phyloP scores from a whole-genome alignment of 164 flowering plant species.

The Magnolia changhungtana region DNA sequence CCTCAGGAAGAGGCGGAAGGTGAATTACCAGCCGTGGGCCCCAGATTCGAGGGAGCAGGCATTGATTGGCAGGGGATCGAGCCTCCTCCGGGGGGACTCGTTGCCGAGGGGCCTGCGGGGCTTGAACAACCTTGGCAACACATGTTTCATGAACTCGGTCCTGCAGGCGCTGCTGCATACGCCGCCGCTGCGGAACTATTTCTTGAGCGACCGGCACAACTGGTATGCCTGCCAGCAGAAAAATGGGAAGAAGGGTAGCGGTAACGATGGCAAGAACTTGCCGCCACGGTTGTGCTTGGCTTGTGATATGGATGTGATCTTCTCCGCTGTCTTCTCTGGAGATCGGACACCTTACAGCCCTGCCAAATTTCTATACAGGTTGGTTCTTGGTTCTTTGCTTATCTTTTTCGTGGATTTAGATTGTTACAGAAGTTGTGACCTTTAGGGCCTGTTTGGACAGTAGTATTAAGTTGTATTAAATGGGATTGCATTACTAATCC shows the following conservation, averaged over 20 bases:
- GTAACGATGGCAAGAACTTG: constrained; percentile 9
- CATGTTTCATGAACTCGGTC: constrained; percentile 94
- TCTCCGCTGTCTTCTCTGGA: constrained; percentile 72
- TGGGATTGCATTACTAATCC: too few relatives aligned
- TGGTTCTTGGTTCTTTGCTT: background rate
- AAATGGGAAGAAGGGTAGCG: constrained; percentile 13
- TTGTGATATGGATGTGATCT: constrained; percentile 76
- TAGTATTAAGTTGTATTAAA: too few relatives aligned
- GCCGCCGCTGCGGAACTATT: constrained; percentile 81
- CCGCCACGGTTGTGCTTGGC: constrained; percentile 51
- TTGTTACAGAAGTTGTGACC: background rate
- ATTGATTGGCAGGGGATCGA: constrained; percentile 38
- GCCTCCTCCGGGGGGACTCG: constrained; percentile 22
- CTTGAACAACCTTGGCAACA: constrained; percentile 77
- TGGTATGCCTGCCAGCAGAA: constrained; percentile 57
- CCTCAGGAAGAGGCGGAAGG: constrained; percentile 47
- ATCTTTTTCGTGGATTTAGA: background rate
- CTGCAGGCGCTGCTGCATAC: constrained; percentile 88
- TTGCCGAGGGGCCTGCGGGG: constrained; percentile 76
- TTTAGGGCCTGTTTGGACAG: too few relatives aligned
- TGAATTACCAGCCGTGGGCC: constrained; percentile 66
- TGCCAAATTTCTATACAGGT: constrained; percentile 85
- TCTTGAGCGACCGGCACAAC: constrained; percentile 79
- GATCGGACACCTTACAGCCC: constrained; percentile 79
- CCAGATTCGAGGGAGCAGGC: constrained; percentile 53